phyloP scores from a whole-genome alignment of 164 flowering plant genomes.

The Chloranthus sessilifolius region DNA sequence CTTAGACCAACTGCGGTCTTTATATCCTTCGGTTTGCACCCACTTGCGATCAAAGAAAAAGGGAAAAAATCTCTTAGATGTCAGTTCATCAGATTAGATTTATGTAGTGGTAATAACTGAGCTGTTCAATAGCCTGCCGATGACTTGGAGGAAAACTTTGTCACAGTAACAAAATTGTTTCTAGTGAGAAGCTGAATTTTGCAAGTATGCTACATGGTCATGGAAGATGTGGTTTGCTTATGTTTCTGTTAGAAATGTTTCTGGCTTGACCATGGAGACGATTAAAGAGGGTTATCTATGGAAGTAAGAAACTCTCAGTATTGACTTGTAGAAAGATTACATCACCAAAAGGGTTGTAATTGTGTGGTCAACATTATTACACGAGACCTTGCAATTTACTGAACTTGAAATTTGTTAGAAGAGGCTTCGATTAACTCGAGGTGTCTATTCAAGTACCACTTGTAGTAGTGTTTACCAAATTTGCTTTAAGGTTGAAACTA shows the following conservation, averaged over 20 bases:
- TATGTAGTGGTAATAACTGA: too few species aligned
- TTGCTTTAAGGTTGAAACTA: too few species aligned
- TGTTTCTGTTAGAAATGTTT: constrained; percentile 4
- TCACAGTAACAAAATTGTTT: constrained; percentile 15
- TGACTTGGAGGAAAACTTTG: too few species aligned
- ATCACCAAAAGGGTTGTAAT: constrained; percentile 10
- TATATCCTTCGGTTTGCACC: too few species aligned
- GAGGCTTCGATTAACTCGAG: constrained; percentile 15
- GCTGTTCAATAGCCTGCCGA: too few species aligned
- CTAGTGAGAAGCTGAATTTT: constrained; percentile 8
- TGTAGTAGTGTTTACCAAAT: too few species aligned
- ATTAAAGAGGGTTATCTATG: constrained; percentile 17
- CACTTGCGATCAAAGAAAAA: too few species aligned
- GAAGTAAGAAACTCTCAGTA: constrained; percentile 9
- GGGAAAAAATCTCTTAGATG: too few species aligned
- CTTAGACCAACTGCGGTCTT: too few species aligned
- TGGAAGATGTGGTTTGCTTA: constrained; percentile 6
- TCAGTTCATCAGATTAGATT: too few species aligned
- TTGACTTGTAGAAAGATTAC: constrained; percentile 17
- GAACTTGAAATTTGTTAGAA: constrained; percentile 1
- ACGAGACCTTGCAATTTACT: constrained; percentile 1
- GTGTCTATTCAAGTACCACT: constrained; percentile 10
- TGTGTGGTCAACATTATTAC: too few species aligned
- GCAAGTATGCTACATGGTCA: constrained; percentile 1
- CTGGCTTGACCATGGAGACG: constrained; percentile 7